Percentiles rank a stretch among this genome's conserved stretches.
Conservation (phyloP, 768 basidiomycete genomes). For the Termitomyces sp. region DNA sequence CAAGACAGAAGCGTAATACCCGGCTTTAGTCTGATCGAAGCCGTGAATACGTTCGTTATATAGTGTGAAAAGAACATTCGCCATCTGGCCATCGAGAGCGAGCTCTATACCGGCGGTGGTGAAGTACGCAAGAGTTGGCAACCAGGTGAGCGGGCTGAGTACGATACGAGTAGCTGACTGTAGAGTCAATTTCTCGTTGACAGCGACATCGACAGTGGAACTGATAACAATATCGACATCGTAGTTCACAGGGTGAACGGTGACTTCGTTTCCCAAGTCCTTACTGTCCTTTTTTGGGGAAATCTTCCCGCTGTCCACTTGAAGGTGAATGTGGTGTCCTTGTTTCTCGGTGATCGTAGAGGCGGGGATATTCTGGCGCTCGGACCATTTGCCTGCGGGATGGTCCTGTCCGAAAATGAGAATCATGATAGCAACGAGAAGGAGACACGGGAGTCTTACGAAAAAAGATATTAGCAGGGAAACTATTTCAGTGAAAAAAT, state of each 20-base stretch:
- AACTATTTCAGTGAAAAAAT: background rate
- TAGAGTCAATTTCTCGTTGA: conserved; percentile 41
- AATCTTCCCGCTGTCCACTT: background rate
- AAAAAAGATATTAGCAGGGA: background rate
- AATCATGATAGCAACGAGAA: conserved; percentile 35
- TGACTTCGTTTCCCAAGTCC: background rate
- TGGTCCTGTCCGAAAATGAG: conserved; percentile 50
- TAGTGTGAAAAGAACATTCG: conserved; percentile 37
- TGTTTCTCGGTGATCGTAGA: conserved; percentile 17
- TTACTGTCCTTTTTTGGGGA: background rate
- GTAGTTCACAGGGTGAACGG: background rate
- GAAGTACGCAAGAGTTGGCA: conserved; percentile 49
- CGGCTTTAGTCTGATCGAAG: conserved; percentile 49
- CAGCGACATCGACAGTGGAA: conserved; percentile 38
- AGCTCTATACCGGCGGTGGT: conserved; percentile 59
- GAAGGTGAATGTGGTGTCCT: background rate
- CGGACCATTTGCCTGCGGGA: conserved; percentile 50
- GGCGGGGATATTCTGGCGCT: conserved; percentile 37
- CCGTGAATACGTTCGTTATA: conserved; percentile 28
- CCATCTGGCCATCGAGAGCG: conserved; percentile 50
- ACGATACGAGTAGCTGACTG: conserved; percentile 29
- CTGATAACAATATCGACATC: conserved; percentile 11
- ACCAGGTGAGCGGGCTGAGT: conserved; percentile 46
- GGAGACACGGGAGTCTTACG: conserved; percentile 40
- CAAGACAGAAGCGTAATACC: conserved; percentile 41